Evolutionary conservation across 768 basidiomycete genomes (phyloP), one percentile per base, ranked within the genome.

Genomic region (Suillus americanus): DNA sequence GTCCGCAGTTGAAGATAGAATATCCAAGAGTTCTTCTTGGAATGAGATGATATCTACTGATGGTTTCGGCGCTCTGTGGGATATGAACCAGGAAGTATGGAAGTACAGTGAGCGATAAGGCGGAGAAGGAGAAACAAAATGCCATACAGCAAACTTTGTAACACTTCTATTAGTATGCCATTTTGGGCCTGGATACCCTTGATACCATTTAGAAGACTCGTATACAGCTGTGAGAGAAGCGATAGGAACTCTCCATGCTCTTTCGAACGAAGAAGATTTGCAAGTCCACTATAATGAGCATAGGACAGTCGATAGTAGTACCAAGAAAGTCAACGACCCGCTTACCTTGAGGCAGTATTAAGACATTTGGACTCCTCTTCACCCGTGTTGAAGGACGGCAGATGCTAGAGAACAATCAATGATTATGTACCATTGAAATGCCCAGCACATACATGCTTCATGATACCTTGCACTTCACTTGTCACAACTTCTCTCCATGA

Each of bases 1-100:
- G 71, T 98, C 97, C 25, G 93, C 86, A 1, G 89, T 85, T 0
- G 93, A 89, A 2, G 89, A 85, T 43, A 97, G 79, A 51, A 92
- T 87, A 68, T 96, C 95, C 9, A 81, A 73, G 12, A 95, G 77
- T 60, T 95, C 93, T 65, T 89, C 87, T 63, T 85, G 83, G 38
- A 87, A 67, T 25, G 81, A 78, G 38, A 81, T 70, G 62, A 83
- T 73, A 46, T 85, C 81, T 33, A 75, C 74, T 3, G 79, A 74
- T n/a, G 73, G 67, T 56, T 73, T 72, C 53, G 79, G 75, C 33
- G 79, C 74, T 62, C 85, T 87, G 62, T 23, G 45, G 40, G 2
- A 56, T 20, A 14, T 45, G 25, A 59, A 55, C 23, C n/a, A 37
- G 30, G 55, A 28, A 28, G 30, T 48, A 43, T 65, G 46, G 54